Percentiles rank a stretch among this genome's conserved stretches.
These are phyloP conservation scores for Anthoceros angustus DNA, from an alignment of 225 moss, liverwort and hornwort genomes.

Conservation along the genomic window DNA sequence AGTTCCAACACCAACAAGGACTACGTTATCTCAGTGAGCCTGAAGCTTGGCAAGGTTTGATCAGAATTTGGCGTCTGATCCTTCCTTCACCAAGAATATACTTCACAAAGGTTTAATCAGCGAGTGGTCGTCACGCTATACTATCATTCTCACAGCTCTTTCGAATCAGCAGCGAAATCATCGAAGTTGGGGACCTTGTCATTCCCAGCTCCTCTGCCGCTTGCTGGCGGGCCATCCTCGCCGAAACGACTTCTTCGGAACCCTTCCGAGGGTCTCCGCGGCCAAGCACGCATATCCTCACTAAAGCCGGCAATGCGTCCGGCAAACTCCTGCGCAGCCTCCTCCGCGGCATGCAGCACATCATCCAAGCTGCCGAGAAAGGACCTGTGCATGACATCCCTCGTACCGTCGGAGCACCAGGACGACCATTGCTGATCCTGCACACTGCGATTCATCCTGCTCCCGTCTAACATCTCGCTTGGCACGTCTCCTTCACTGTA, in stretches of 20 bases:
- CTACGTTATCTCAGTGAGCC: too few species aligned
- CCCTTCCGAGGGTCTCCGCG: neutral
- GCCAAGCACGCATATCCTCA: neutral
- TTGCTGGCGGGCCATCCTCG: too few species aligned
- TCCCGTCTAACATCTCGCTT: conserved; percentile 12
- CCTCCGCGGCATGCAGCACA: conserved; percentile 38
- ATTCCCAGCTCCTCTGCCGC: too few species aligned
- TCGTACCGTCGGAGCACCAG: conserved; percentile 14
- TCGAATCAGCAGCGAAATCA: too few species aligned
- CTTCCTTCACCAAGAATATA: too few species aligned
- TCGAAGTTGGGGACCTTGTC: too few species aligned
- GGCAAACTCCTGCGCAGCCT: conserved; percentile 35
- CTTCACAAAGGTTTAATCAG: too few species aligned
- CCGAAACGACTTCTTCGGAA: neutral
- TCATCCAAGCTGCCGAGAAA: conserved; percentile 39
- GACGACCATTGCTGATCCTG: conserved; percentile 31
- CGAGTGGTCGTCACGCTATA: too few species aligned
- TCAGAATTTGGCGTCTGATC: too few species aligned
- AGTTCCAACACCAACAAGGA: too few species aligned
- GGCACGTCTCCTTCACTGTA: conserved; percentile 41
- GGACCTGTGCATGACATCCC: conserved; percentile 12
- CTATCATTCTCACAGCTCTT: too few species aligned
- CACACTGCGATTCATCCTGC: conserved; percentile 13
- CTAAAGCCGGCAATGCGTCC: neutral
- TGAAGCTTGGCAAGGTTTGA: too few species aligned